Conservation (phyloP, 805 yeast species). For the Myxozyma vanderwaltii region DNA sequence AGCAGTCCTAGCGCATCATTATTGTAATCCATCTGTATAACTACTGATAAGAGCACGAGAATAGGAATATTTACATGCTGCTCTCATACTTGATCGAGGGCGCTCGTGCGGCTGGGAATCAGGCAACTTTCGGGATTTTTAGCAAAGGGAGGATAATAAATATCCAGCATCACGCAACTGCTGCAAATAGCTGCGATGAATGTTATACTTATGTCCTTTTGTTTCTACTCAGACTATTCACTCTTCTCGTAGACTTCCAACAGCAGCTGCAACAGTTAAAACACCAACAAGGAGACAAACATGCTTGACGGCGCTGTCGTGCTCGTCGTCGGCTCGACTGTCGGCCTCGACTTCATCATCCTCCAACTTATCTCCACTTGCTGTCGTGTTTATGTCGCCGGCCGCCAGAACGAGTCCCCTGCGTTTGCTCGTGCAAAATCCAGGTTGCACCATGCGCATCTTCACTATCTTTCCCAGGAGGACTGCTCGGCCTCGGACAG, state of each 20-base stretch:
- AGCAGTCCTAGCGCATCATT: too few species aligned
- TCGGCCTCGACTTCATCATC: conserved; percentile 26
- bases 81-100: background rate
- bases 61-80: too few species aligned
- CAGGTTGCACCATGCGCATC: conserved; percentile 8
- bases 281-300: too few species aligned
- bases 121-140: background rate
- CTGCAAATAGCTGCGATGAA: too few species aligned
- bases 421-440: conserved; percentile 22
- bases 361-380: conserved; percentile 25
- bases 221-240: background rate
- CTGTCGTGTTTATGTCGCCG: conserved; percentile 27
- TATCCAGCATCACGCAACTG: conserved; percentile 10
- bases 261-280: too few species aligned
- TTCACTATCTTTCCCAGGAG: conserved; percentile 7
- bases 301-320: conserved; percentile 26
- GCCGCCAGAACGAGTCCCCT: conserved; percentile 16
- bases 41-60: background rate
- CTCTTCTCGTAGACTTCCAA: too few species aligned
- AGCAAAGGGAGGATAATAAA: background rate
- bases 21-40: too few species aligned
- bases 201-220: too few species aligned
- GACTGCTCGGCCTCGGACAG: conserved; percentile 7
- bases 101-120: background rate
- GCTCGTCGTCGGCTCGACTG: conserved; percentile 25